phyloP scores from a whole-genome alignment of 768 basidiomycete genomes.

The Strobilomyces dryophilus region DNA sequence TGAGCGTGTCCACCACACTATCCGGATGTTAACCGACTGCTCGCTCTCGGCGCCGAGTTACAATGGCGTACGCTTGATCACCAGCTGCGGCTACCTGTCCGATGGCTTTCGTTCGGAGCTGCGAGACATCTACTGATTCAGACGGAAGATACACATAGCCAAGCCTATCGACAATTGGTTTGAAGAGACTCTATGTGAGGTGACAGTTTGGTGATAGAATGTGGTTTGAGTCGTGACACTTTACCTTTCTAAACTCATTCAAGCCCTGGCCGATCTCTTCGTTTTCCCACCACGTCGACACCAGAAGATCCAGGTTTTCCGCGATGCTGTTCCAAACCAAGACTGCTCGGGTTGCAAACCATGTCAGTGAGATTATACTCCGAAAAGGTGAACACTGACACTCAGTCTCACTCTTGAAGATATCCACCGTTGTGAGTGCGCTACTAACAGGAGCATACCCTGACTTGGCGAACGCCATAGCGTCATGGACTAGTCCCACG shows the following conservation, averaged over 20 bases:
- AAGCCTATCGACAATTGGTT: slow-evolving; percentile 71
- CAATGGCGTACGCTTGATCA: slow-evolving; percentile 34
- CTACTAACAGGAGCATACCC: slow-evolving; percentile 76
- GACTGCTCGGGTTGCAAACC: slow-evolving; percentile 39
- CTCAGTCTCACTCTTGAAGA: slow-evolving; percentile 71
- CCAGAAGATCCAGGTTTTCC: slow-evolving; percentile 49
- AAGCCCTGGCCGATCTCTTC: slow-evolving; percentile 47
- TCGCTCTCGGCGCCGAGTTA: neutral
- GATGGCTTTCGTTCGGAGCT: slow-evolving; percentile 75
- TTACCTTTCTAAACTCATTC: slow-evolving; percentile 56
- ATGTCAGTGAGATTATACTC: neutral
- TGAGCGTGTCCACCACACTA: slow-evolving; percentile 74
- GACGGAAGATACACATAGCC: slow-evolving; percentile 68
- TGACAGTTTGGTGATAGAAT: neutral
- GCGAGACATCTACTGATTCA: slow-evolving; percentile 65
- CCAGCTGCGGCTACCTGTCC: slow-evolving; percentile 46
- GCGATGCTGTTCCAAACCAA: slow-evolving; percentile 78
- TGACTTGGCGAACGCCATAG: slow-evolving; percentile 74
- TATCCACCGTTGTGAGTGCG: slow-evolving; percentile 67
- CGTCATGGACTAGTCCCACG: slow-evolving; percentile 84
- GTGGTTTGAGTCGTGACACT: slow-evolving; percentile 17
- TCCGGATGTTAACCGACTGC: neutral
- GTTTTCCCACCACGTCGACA: slow-evolving; percentile 83
- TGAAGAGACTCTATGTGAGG: slow-evolving; percentile 51
- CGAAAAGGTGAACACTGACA: slow-evolving; percentile 40